Evolutionary conservation across 2,329 filamentous ascomycete genomes (phyloP), one percentile per base, ranked within the genome.

Genomic region (Sarocladium oryzae): DNA sequence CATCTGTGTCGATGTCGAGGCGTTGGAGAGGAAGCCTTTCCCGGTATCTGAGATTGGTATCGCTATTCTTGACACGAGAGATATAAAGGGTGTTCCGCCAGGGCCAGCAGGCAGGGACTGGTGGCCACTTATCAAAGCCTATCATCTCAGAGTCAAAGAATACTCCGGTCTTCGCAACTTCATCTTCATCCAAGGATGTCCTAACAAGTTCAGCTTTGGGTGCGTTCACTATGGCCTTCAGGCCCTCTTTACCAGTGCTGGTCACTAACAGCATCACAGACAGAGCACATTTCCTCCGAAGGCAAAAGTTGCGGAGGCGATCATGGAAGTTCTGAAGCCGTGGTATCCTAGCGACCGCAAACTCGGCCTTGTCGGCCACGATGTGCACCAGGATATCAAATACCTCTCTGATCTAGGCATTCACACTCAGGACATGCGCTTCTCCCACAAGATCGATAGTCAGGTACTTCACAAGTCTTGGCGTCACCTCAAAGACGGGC

Each of bases 41-140:
- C 72, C 79, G 11, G 77, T 97, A 53, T 95, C 91, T 0, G 93
- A 99, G 66, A 76, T 99, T 35, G 93, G 93, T 1, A 74, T 99
- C 36, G 85, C 89, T 1, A 84, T 85, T 2, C 73, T 97, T 0
- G 90, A 97, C 63, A 90, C 86, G 1, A 58, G 66, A 4, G 66
- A 77, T 33, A 62, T 89, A 20, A 59, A 67, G 1, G 69, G 65
- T 7, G 55, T 82, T 1, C 60, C 79, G 0, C 86, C 88, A 2
- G 88, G 88, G 1, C 59, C 70, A 2, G 66, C 72, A 23, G 88
- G 84, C 2, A 59, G 70, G 36, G 75, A 82, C 33, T 96, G 91
- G 90, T 78, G 81, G 56, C 59, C 70, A 0, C 66, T 76, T 49
- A 86, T 96, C 56, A 72, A 79, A 26, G 81, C 79, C 11, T 79